phyloP scores from a whole-genome alignment of 2,329 filamentous ascomycete species.

The Dactylellina drechsleri region DNA sequence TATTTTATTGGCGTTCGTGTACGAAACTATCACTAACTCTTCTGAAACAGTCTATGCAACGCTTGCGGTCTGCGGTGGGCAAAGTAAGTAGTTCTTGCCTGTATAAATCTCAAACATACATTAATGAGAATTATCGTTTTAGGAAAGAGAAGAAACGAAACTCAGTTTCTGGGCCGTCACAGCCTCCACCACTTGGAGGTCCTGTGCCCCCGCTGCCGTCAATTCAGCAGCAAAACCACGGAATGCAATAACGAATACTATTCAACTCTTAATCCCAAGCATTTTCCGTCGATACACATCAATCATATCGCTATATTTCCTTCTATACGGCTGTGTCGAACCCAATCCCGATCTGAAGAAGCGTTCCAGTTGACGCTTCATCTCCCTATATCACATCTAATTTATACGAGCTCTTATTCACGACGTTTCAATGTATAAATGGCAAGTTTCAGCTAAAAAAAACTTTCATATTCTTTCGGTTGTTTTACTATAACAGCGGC shows the following conservation, averaged over 20 bases:
- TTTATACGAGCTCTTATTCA: constrained; percentile 26
- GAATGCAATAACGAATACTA: constrained; percentile 22
- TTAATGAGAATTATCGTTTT: constrained; percentile 10
- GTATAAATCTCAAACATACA: background rate
- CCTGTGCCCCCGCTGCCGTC: constrained; percentile 23
- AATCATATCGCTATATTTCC: too few relatives aligned
- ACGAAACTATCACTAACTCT: background rate
- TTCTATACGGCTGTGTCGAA: too few relatives aligned
- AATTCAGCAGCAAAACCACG: constrained; percentile 7
- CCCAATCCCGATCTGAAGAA: too few relatives aligned
- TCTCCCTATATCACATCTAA: constrained; percentile 3
- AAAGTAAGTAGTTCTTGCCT: constrained; percentile 65
- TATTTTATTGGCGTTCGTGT: background rate
- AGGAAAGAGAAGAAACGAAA: constrained; percentile 58
- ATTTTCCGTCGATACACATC: too few relatives aligned
- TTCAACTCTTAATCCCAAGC: background rate
- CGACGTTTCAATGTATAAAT: constrained; percentile 29
- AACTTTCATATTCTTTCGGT: constrained; percentile 12
- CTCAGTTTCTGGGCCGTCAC: constrained; percentile 56
- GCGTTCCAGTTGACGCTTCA: too few relatives aligned
- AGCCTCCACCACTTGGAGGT: constrained; percentile 39
- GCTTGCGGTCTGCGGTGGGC: constrained; percentile 83
- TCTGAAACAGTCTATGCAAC: constrained; percentile 73
- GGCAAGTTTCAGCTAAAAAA: background rate
- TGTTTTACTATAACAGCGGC: constrained; percentile 43